Percentiles rank a stretch among this genome's conserved stretches.
phyloP scores from a whole-genome alignment of 2,329 filamentous ascomycete genomes.

The Fusarium odoratissimum region DNA sequence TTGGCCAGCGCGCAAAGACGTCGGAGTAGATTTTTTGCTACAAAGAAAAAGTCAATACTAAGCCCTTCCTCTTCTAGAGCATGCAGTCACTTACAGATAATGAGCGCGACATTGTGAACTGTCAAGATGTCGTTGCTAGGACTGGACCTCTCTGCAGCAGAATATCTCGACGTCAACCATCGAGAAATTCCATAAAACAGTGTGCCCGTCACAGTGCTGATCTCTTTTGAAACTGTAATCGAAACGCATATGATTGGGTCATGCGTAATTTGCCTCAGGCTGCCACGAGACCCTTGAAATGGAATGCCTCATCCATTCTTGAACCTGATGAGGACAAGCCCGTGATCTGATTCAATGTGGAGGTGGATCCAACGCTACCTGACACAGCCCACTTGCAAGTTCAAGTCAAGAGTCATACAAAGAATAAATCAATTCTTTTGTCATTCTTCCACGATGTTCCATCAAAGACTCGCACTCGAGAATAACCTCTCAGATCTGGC shows the following conservation, averaged over 20 bases:
- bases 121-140: conserved; percentile 15
- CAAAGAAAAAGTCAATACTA: not conserved
- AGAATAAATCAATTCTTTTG: conserved; percentile 6
- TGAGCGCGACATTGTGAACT: conserved; percentile 50
- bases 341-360: conserved; percentile 32
- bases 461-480: not conserved
- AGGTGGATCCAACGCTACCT: conserved; percentile 30
- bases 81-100: conserved; percentile 44
- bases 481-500: not conserved
- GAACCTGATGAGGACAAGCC: conserved; percentile 23
- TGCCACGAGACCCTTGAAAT: conserved; percentile 32
- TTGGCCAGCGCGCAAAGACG: conserved; percentile 68
- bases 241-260: conserved; percentile 34
- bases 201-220: conserved; percentile 12
- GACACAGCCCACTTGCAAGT: conserved; percentile 32
- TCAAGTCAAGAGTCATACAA: conserved; percentile 13
- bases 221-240: not conserved
- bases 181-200: conserved; percentile 43
- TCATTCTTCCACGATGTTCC: conserved; percentile 18
- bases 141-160: not conserved
- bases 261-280: conserved; percentile 31
- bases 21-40: conserved; percentile 54
- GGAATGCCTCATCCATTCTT: conserved; percentile 28
- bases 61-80: not conserved
- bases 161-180: conserved; percentile 44